These are phyloP conservation scores for Talaromyces stipitatus DNA, from an alignment of 495 filamentous ascomycete species.

Conservation along the genomic window DNA sequence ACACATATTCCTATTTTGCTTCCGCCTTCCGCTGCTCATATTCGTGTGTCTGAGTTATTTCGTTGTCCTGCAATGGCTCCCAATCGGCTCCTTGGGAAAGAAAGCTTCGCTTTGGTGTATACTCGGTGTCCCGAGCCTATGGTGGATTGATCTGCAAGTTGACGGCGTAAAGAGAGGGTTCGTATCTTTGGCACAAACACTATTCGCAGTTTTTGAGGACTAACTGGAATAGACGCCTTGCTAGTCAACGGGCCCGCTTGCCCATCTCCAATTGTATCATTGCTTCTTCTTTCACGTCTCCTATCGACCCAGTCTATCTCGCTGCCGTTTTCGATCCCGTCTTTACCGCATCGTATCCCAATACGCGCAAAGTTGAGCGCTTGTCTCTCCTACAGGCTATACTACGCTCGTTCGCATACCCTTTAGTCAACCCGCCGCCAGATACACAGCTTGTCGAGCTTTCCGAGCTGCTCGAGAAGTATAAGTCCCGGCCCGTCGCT, in stretches of 20 bases:
- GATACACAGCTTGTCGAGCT: constrained; percentile 51
- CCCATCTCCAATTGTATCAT: constrained; percentile 74
- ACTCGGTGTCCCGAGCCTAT: constrained; percentile 78
- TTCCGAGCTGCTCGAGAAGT: constrained; percentile 48
- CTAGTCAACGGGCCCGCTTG: constrained; percentile 54
- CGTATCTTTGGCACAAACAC: constrained; percentile 9
- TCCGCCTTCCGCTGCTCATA: constrained; percentile 75
- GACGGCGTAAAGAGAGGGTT: constrained; percentile 89
- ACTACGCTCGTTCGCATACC: constrained; percentile 58
- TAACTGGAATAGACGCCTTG: not conserved
- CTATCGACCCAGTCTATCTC: constrained; percentile 91
- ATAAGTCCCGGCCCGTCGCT: constrained; percentile 69
- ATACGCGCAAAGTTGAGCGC: constrained; percentile 60
- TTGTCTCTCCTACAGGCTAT: constrained; percentile 72
- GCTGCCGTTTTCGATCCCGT: constrained; percentile 93
- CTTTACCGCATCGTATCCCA: constrained; percentile 77
- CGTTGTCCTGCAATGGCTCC: constrained; percentile 74
- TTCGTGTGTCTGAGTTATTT: constrained; percentile 64
- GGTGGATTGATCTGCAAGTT: constrained; percentile 97
- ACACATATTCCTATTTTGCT: constrained; percentile 63
- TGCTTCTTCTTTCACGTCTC: constrained; percentile 82
- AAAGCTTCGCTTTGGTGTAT: constrained; percentile 84
- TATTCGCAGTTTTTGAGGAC: not conserved
- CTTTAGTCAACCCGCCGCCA: constrained; percentile 39
- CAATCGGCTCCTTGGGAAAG: constrained; percentile 67